These are phyloP conservation scores for Mikania micrantha DNA, from an alignment of 129 eudicot genomes.

Conservation along the genomic window DNA sequence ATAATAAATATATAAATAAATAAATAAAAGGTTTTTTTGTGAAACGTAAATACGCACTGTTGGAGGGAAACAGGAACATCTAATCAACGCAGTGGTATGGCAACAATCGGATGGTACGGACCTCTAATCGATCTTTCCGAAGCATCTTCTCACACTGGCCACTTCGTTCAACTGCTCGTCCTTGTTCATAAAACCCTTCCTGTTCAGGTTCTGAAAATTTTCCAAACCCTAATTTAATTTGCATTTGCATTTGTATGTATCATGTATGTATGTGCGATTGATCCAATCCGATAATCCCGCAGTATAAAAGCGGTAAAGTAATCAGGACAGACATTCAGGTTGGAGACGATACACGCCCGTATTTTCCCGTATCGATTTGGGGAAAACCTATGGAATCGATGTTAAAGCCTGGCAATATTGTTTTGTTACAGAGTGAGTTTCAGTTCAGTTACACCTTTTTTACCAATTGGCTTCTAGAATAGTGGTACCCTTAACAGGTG, in stretches of 20 bases:
- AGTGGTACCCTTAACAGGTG: no score
- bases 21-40: no score
- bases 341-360: conserved; percentile 70
- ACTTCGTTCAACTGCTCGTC: conserved; percentile 64
- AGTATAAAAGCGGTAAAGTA: conserved; percentile 72
- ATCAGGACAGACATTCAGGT: conserved; percentile 72
- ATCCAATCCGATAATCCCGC: conserved; percentile 10
- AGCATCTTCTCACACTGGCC: conserved; percentile 55
- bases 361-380: conserved; percentile 71
- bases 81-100: no score
- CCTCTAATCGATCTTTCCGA: conserved; percentile 62
- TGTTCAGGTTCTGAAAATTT: conserved; percentile 51
- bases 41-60: no score
- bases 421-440: conserved; percentile 65
- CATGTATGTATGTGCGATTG: background rate
- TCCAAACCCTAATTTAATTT: background rate
- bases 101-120: conserved; percentile 73
- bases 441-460: no score
- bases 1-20: no score
- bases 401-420: conserved; percentile 42
- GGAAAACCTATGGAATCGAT: conserved; percentile 49
- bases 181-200: conserved; percentile 59
- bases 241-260: background rate
- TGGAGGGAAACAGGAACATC: no score
- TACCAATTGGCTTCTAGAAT: no score